Evolutionary conservation across 768 basidiomycete species (phyloP), one percentile per base, ranked within the genome.

Genomic region (Mycena galopus): DNA sequence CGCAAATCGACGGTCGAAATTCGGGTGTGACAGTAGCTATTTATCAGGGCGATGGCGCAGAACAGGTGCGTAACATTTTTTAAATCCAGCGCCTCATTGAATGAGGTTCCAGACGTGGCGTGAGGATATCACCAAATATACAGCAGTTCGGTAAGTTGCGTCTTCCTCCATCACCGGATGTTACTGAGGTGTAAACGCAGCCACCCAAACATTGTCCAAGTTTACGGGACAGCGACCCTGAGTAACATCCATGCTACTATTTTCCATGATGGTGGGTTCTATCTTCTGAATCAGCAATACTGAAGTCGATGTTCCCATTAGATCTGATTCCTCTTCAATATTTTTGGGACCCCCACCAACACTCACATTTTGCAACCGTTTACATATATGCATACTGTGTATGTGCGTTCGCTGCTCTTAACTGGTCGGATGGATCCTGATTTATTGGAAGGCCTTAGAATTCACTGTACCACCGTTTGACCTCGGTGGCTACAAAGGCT

Each of bases 201-300:
- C 8, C 67, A 69, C 44, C 67, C 58, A 2, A 61, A 61, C 42
- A 21, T 69, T 3, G 14, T 69, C 17, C 67, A 69, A 29, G 2
- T 69, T 10, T 69, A 3, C 27, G 67, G 55, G 0, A n/a, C 27
- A 5, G 47, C 67, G 7, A 62, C 33, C 7, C 39, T 35, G 1
- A 5, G 25, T 16, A 44, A 47, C 2, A 53, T 53, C 19, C 33
- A 55, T 23, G 66, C 66, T 53, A 42, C 51, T 4, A 29, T 69
- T 19, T 55, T 69, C n/a, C 59, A 69, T 4, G 67, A 42, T 6
- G 67, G 67, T 69, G 47, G 6, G 42, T 1, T 23, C 12, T 27
- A 10, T 2, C 12, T 29, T 35, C 9, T n/a, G 1, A 4, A 50
- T 19, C 23, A 25, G 9, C 27, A 11, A 0, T 4, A 5, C 19